Conservation (phyloP, 441 rosid species). For the Jatropha podagrica region DNA sequence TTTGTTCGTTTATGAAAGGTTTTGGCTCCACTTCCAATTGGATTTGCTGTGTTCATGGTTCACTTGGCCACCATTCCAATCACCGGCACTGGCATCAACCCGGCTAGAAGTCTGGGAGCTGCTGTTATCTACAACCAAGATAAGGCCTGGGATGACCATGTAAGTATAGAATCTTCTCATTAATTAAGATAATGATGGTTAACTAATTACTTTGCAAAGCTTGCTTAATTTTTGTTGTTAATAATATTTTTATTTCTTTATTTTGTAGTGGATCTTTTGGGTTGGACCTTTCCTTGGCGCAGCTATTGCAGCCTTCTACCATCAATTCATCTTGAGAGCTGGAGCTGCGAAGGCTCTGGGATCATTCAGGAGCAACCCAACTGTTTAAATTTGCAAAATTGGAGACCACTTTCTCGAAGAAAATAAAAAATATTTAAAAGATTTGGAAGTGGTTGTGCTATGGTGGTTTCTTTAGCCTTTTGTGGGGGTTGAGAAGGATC, state of each 20-base stretch:
- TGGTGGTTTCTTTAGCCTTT: conserved; percentile 14
- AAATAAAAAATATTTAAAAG: conserved; percentile 8
- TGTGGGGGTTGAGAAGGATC: not conserved
- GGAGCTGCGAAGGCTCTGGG: conserved; percentile 80
- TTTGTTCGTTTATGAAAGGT: conserved; percentile 37
- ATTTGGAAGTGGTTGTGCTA: conserved; percentile 9
- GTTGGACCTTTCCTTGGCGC: conserved; percentile 91
- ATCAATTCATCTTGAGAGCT: conserved; percentile 80
- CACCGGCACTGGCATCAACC: conserved; percentile 93
- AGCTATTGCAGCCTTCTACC: conserved; percentile 85
- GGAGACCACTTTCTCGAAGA: not conserved
- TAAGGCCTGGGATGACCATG: conserved; percentile 74
- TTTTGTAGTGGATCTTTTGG: conserved; percentile 78
- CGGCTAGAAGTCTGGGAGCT: conserved; percentile 87
- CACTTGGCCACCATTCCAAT: conserved; percentile 90
- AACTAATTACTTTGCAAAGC: not conserved
- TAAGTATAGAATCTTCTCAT: conserved; percentile 26
- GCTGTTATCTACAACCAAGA: conserved; percentile 68
- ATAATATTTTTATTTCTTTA: not conserved
- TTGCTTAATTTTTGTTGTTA: not conserved
- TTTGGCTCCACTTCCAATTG: conserved; percentile 94
- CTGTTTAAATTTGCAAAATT: conserved; percentile 3
- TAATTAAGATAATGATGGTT: not conserved
- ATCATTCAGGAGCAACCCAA: conserved; percentile 76
- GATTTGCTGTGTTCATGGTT: conserved; percentile 87